A percentile compares a stretch with the other conserved stretches of the same genome.
phyloP scores from a whole-genome alignment of 108 stramenopile genomes.

The Cylindrotheca fusiformis region DNA sequence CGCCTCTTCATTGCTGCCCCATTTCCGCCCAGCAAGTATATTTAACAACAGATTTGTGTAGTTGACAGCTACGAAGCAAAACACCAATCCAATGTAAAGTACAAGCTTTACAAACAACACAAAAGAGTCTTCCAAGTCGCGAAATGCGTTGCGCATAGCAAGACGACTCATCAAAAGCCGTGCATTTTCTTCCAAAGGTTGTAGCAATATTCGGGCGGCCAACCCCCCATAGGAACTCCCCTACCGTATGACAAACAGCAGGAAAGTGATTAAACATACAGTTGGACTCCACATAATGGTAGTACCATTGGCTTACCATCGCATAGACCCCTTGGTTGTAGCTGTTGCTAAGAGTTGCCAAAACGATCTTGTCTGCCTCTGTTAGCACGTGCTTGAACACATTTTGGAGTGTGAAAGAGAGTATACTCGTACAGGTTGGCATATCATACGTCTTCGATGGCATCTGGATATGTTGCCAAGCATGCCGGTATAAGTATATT shows the following conservation, averaged over 20 bases:
- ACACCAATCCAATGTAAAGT: slow-evolving; percentile 70
- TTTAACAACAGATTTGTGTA: slow-evolving; percentile 73
- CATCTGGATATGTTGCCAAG: slow-evolving; percentile 13
- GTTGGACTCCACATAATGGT: no score
- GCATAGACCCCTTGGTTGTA: slow-evolving; percentile 88
- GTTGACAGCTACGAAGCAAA: slow-evolving; percentile 68
- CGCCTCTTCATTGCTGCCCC: slow-evolving; percentile 71
- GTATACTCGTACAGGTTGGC: slow-evolving; percentile 43
- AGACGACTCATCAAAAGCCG: slow-evolving; percentile 74
- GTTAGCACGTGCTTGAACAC: slow-evolving; percentile 88
- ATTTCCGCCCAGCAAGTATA: slow-evolving; percentile 67
- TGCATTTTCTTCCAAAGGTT: slow-evolving; percentile 89
- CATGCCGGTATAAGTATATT: slow-evolving; percentile 42
- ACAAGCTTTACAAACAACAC: slow-evolving; percentile 62
- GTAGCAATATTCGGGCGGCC: slow-evolving; percentile 81
- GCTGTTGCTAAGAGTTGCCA: slow-evolving; percentile 45
- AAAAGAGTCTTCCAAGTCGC: slow-evolving; percentile 45
- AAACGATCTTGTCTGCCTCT: slow-evolving; percentile 80
- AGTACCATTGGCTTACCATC: slow-evolving; percentile 56
- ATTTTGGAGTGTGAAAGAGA: slow-evolving; percentile 69
- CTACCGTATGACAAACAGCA: neutral
- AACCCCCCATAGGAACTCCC: slow-evolving; percentile 64
- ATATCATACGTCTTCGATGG: slow-evolving; percentile 34
- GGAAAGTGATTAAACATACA: no score
- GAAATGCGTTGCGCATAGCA: slow-evolving; percentile 15